Base-by-base conservation (phyloP, 345 rosid species). In the Pistacia integerrima region DNA sequence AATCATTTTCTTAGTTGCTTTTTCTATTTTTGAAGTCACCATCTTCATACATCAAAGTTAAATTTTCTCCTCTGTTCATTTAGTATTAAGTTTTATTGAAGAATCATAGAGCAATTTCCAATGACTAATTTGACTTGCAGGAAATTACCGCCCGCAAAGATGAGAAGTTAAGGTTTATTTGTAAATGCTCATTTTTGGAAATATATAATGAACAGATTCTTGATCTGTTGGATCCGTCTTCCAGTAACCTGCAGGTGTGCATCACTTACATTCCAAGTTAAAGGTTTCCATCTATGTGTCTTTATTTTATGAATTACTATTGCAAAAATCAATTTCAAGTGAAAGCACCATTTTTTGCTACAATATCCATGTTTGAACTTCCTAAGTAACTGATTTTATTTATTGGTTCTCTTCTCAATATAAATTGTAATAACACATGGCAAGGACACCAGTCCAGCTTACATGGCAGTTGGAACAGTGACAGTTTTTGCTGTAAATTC, bases 201-300 rank as follows among this genome's bases (percentile, higher is more conserved):
- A 97, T 97, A 66, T 97, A 97, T 83, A 97, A 97, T 44, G 99
- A 97, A 78, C 99, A 94, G 75, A 97, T 97, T 79, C 91, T 94
- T 81, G 98, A 97, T 83, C 97, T 97, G 71, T 79, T 97, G 88
- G 98, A 97, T 68, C 94, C 99, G 35, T 89, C 98, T 67, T 85
- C 94, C 54, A 83, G 17, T 72, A 94, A 97, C 77, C 84, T 97
- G 76, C 99, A 94, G 97, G 99, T 94, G 75, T 35, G 68, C 38
- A 71, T 78, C 8, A 56, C 48, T 69, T 25, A 9, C 38, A 14
- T 62, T 33, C 55, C 30, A 36, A 67, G 17, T 41, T 54, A 62
- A 61, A 67, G 28, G 59, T 54, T 52, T 5, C 9, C 17, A 52
- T 54, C 48, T 30, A 41, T 41, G 46, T 8, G 46, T 41, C 46